These are phyloP conservation scores for Zygoascus tannicola DNA, from an alignment of 805 yeast species.

Conservation along the genomic window DNA sequence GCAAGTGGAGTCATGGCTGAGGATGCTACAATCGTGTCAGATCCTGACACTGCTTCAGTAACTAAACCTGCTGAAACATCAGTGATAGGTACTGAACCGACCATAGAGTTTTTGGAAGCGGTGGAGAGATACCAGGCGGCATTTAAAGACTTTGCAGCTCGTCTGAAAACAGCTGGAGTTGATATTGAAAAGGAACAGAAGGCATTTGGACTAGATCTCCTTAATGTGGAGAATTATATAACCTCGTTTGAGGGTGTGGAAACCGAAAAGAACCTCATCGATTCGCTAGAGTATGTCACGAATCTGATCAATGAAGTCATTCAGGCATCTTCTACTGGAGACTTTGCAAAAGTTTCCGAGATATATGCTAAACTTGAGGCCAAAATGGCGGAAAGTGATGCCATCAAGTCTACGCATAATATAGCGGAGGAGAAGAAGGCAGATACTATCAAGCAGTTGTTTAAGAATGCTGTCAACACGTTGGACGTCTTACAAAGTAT, in stretches of 20 bases:
- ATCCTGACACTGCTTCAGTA: not conserved
- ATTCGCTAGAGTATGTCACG: not conserved
- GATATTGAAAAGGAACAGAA: not conserved
- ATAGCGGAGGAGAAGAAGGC: conserved; percentile 1
- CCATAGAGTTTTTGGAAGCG: not conserved
- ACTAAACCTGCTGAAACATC: not conserved
- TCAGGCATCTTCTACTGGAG: not conserved
- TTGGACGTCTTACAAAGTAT: not conserved
- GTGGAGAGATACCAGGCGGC: not conserved
- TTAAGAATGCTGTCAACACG: not conserved
- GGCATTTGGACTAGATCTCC: not conserved
- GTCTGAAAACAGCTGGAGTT: not conserved
- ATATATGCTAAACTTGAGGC: not conserved
- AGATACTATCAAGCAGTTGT: not conserved
- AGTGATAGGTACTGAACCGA: not conserved
- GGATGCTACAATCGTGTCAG: not conserved
- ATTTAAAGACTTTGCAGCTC: not conserved
- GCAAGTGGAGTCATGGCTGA: not conserved
- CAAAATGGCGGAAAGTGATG: not conserved
- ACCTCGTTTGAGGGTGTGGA: not conserved
- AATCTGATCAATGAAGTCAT: not conserved
- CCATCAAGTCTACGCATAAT: not conserved
- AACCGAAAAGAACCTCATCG: not conserved
- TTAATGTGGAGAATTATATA: not conserved
- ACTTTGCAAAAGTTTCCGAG: not conserved